Conservation (phyloP, 2,329 filamentous ascomycete genomes). For the Metarhizium robertsii region DNA sequence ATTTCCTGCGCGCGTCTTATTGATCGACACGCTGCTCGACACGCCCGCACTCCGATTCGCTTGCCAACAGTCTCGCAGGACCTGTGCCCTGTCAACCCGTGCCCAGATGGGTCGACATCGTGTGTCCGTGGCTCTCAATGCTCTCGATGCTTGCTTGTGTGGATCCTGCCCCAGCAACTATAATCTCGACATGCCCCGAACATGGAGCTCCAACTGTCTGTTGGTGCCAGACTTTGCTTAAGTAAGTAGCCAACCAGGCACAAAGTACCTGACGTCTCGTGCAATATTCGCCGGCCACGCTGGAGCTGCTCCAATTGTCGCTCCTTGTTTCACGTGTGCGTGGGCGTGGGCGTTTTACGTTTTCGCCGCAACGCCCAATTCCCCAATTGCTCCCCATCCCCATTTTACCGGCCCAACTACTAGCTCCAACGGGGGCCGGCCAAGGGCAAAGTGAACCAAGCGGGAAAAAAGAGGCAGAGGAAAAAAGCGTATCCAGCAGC, state of each 20-base stretch:
- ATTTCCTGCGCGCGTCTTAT: too few relatives aligned
- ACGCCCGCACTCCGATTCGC: background rate
- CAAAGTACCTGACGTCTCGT: too few relatives aligned
- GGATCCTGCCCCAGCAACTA: too few relatives aligned
- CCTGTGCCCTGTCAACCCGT: background rate
- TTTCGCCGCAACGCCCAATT: background rate
- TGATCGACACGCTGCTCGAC: background rate
- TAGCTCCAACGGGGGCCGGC: background rate
- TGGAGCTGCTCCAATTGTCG: too few relatives aligned
- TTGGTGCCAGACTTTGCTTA: too few relatives aligned
- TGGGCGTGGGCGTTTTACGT: background rate
- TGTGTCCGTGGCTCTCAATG: background rate
- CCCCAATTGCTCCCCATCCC: background rate
- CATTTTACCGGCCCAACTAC: background rate
- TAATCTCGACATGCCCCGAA: too few relatives aligned
- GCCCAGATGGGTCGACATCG: slow-evolving; percentile 1
- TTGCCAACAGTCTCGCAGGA: background rate
- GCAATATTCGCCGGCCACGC: too few relatives aligned
- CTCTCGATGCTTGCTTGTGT: too few relatives aligned
- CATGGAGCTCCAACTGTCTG: background rate
- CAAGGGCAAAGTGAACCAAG: too few relatives aligned
- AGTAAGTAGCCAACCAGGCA: too few relatives aligned
- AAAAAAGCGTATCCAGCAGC: background rate
- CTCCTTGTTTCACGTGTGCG: background rate
- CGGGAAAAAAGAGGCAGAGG: background rate